Percentiles rank a stretch among this genome's conserved stretches.
phyloP scores from a whole-genome alignment of 2,329 filamentous ascomycete species.

The Colletotrichum liaoningense region DNA sequence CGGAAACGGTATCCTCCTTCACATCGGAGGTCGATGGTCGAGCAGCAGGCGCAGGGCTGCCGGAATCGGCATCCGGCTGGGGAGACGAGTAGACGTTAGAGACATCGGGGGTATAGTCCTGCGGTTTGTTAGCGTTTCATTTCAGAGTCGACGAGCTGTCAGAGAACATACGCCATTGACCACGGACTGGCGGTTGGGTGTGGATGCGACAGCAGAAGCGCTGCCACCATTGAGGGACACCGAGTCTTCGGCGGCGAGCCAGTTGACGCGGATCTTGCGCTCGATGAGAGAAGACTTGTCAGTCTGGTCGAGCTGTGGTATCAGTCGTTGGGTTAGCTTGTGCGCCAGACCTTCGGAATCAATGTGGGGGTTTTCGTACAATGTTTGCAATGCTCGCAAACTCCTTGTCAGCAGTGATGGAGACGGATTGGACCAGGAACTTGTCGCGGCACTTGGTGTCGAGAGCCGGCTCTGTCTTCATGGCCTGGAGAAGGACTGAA shows the following conservation, averaged over 20 bases:
- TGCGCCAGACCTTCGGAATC: slow-evolving; percentile 4
- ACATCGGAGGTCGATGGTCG: slow-evolving; percentile 47
- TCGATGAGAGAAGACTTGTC: slow-evolving; percentile 86
- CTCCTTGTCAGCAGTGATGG: slow-evolving; percentile 85
- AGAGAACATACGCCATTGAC: slow-evolving; percentile 46
- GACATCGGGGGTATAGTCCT: slow-evolving; percentile 56
- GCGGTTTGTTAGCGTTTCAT: slow-evolving; percentile 38
- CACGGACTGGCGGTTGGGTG: slow-evolving; percentile 54
- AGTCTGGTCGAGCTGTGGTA: slow-evolving; percentile 78
- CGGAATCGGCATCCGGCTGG: slow-evolving; percentile 43
- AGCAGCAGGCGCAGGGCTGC: slow-evolving; percentile 42
- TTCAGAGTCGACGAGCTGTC: neutral
- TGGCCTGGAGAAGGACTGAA: slow-evolving; percentile 91
- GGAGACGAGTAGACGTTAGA: slow-evolving; percentile 60
- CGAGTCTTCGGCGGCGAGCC: slow-evolving; percentile 74
- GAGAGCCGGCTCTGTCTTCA: slow-evolving; percentile 91
- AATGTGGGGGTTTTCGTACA: slow-evolving; percentile 37
- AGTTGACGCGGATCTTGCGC: slow-evolving; percentile 94
- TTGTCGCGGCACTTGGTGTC: slow-evolving; percentile 97
- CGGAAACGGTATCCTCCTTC: slow-evolving; percentile 44
- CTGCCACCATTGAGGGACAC: slow-evolving; percentile 36
- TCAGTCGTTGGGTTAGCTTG: slow-evolving; percentile 23
- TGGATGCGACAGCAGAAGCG: slow-evolving; percentile 42
- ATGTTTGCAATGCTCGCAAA: slow-evolving; percentile 75
- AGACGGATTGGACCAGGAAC: slow-evolving; percentile 94